Conservation (phyloP, 768 basidiomycete genomes). For the Lactarius hengduanensis region DNA sequence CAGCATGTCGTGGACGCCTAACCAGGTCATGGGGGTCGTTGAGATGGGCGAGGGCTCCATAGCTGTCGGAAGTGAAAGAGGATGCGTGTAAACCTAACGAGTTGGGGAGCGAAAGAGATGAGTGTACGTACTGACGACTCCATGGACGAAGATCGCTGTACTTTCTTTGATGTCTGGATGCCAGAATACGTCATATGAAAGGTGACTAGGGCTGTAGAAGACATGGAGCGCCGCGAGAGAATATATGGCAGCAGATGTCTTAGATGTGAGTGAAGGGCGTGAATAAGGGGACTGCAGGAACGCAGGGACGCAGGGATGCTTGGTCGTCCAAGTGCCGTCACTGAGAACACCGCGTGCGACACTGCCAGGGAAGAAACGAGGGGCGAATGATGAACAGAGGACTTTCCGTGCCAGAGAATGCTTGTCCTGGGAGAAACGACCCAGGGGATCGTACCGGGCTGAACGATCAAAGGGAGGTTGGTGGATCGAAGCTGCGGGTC, state of each 20-base stretch:
- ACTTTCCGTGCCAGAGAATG: constrained; percentile 10
- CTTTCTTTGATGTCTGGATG: constrained; percentile 19
- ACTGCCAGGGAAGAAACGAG: constrained; percentile 13
- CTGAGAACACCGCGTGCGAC: constrained; percentile 28
- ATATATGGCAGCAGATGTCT: constrained; percentile 24
- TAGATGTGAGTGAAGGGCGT: constrained; percentile 18
- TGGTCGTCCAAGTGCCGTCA: constrained; percentile 27
- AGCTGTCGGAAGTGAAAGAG: constrained; percentile 7
- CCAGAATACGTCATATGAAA: constrained; percentile 28
- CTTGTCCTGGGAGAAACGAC: constrained; percentile 19
- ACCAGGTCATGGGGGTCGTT: constrained; percentile 26
- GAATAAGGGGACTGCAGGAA: constrained; percentile 23
- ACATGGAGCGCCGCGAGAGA: constrained; percentile 26
- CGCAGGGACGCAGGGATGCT: constrained; percentile 25
- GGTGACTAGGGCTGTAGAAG: constrained; percentile 27
- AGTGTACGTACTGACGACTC: constrained; percentile 26
- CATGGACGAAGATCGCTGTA: constrained; percentile 25
- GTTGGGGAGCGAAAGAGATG: background rate
- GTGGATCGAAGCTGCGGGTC: constrained; percentile 7
- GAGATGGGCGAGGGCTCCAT: constrained; percentile 22
- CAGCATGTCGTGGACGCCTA: constrained; percentile 27
- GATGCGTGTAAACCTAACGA: background rate
- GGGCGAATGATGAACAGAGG: constrained; percentile 11
- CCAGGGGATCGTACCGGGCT: constrained; percentile 28
- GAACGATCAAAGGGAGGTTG: background rate